Percentiles rank a stretch among this genome's conserved stretches.
phyloP scores from a whole-genome alignment of 768 basidiomycete species.

The Trametopsis cervina region DNA sequence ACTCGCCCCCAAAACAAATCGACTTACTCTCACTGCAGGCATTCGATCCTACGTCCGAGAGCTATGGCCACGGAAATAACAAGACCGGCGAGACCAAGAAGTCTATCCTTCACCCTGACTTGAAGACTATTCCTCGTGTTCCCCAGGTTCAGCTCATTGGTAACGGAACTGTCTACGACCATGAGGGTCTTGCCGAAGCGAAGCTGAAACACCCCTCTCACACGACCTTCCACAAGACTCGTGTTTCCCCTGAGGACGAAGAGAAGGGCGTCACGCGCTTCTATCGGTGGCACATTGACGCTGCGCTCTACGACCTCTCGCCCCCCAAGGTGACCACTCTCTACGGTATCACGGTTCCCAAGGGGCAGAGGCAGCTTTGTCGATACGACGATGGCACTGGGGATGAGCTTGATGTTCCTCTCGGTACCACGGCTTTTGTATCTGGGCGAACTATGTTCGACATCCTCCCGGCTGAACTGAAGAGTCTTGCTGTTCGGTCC shows the following conservation, averaged over 20 bases:
- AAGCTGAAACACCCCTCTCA: constrained; percentile 84
- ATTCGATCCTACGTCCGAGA: constrained; percentile 60
- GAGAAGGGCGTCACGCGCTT: constrained; percentile 75
- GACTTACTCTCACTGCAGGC: no score
- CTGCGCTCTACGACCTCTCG: constrained; percentile 69
- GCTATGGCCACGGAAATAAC: constrained; percentile 86
- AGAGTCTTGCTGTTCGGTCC: constrained; percentile 74
- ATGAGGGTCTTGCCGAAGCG: constrained; percentile 74
- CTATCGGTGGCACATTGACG: constrained; percentile 92
- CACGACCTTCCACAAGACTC: constrained; percentile 80
- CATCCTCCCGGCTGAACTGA: constrained; percentile 58
- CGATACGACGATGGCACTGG: constrained; percentile 86
- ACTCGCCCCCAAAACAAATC: no score
- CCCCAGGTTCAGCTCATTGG: constrained; percentile 92
- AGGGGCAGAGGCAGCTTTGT: constrained; percentile 54
- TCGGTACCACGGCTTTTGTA: constrained; percentile 83
- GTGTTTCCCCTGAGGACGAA: constrained; percentile 67
- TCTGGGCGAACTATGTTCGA: constrained; percentile 83
- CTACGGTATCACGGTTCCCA: constrained; percentile 69
- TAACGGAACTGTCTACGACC: constrained; percentile 72
- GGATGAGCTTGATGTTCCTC: constrained; percentile 73
- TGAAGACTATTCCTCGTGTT: constrained; percentile 84
- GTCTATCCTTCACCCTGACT: constrained; percentile 82
- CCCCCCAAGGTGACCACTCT: constrained; percentile 84
- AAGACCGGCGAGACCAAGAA: constrained; percentile 68